These are phyloP conservation scores for Cryoendolithus antarcticus DNA, from an alignment of 2,329 filamentous ascomycete genomes.

Conservation along the genomic window DNA sequence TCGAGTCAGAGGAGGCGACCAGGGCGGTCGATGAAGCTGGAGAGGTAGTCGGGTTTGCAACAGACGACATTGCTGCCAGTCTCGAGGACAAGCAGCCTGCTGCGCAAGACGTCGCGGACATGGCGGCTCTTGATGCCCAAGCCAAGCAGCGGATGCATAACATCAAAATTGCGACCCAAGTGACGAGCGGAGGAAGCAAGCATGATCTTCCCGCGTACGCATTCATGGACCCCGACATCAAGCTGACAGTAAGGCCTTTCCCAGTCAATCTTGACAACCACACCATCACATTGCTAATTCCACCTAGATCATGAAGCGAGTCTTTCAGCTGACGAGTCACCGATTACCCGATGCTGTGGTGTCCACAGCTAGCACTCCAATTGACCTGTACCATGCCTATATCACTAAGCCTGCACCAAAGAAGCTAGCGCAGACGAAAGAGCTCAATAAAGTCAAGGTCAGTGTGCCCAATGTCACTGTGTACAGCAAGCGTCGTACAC, in stretches of 20 bases:
- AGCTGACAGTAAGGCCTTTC: constrained; percentile 56
- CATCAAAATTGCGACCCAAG: too few relatives aligned
- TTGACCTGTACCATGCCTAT: constrained; percentile 26
- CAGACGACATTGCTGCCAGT: too few relatives aligned
- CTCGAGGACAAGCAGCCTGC: too few relatives aligned
- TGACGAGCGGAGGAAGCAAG: too few relatives aligned
- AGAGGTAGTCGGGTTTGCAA: too few relatives aligned
- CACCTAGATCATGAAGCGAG: constrained; percentile 61
- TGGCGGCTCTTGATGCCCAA: too few relatives aligned
- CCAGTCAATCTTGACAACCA: neutral
- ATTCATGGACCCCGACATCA: constrained; percentile 47
- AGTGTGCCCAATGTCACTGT: constrained; percentile 59
- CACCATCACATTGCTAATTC: constrained; percentile 10
- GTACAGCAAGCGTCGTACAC: constrained; percentile 50
- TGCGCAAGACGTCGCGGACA: too few relatives aligned
- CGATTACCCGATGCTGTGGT: constrained; percentile 61
- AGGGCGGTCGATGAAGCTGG: too few relatives aligned
- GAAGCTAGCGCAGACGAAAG: constrained; percentile 52
- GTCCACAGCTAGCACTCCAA: constrained; percentile 23
- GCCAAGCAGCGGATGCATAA: too few relatives aligned
- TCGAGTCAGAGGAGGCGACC: too few relatives aligned
- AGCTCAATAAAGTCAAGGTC: constrained; percentile 35
- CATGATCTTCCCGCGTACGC: too few relatives aligned
- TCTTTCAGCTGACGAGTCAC: constrained; percentile 69
- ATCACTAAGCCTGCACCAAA: constrained; percentile 28